Conservation (phyloP, 78 protist genomes). For the Dictyostelium citrinum region DNA sequence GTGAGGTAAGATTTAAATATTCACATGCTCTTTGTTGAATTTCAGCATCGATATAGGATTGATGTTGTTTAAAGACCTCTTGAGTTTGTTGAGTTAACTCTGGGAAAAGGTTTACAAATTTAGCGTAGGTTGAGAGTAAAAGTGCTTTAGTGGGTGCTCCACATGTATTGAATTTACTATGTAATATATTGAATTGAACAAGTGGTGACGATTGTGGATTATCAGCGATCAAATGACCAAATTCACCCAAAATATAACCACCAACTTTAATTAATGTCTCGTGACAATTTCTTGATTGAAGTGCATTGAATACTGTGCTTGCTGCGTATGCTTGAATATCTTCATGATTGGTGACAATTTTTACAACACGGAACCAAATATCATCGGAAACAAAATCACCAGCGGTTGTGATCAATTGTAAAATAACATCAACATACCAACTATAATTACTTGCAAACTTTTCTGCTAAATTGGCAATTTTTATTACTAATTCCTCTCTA, state of each 20-base stretch:
- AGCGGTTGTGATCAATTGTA: constrained; percentile 88
- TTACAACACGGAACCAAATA: constrained; percentile 97
- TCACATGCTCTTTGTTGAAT: constrained; percentile 99
- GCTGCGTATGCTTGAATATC: constrained; percentile 95
- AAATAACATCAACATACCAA: constrained; percentile 96
- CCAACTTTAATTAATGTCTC: constrained; percentile 92
- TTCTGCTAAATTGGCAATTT: constrained; percentile 98
- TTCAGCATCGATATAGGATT: constrained; percentile 89
- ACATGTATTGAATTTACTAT: constrained; percentile 52
- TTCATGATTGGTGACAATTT: constrained; percentile 93
- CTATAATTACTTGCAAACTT: constrained; percentile 86
- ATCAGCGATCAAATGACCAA: constrained; percentile 92
- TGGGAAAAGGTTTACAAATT: constrained; percentile 90
- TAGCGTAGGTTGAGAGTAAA: constrained; percentile 91
- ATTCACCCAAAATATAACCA: constrained; percentile 97
- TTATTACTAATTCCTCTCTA: constrained; percentile 95
- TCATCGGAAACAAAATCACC: constrained; percentile 95
- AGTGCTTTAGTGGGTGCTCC: constrained; percentile 78
- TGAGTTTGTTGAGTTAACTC: constrained; percentile 75
- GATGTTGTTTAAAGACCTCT: constrained; percentile 45
- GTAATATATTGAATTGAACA: constrained; percentile 84
- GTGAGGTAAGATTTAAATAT: constrained; percentile 84
- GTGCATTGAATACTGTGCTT: constrained; percentile 79
- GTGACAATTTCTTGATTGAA: constrained; percentile 79
- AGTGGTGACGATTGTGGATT: constrained; percentile 36